Conservation (phyloP, 1,284 basidiomycete species). For the Ceratobasidium sp. region DNA sequence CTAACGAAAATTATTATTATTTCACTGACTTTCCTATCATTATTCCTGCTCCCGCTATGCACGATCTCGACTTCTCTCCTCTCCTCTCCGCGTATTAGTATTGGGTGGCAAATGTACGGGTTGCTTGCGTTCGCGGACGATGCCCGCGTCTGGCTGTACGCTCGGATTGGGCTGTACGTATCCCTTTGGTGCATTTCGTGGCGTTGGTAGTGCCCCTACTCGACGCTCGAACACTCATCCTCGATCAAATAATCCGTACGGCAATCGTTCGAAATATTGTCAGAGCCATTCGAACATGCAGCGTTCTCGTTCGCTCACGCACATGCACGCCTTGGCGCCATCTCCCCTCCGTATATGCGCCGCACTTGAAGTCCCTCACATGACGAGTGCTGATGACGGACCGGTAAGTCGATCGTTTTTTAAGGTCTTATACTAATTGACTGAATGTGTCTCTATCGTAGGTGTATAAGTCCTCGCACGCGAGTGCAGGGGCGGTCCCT, state of each 20-base stretch:
- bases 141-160: not conserved
- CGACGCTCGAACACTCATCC: slow-evolving; percentile 23
- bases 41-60: slow-evolving; percentile 21
- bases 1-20: slow-evolving; percentile 14
- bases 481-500: not conserved
- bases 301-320: slow-evolving; percentile 8
- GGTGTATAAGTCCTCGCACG: slow-evolving; percentile 12
- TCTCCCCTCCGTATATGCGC: not conserved
- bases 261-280: not conserved
- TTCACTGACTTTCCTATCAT: slow-evolving; percentile 9
- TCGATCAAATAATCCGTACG: slow-evolving; percentile 7
- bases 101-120: slow-evolving; percentile 20
- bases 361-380: not conserved
- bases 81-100: not conserved
- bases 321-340: not conserved
- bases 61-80: slow-evolving; percentile 22
- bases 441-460: not conserved
- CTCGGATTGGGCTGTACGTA: not conserved
- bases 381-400: not conserved
- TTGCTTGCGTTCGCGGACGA: not conserved
- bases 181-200: not conserved
- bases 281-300: not conserved
- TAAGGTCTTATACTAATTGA: not conserved
- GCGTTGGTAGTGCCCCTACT: not conserved
- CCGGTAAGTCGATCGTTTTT: slow-evolving; percentile 4